Conservation (phyloP, 306 rosid genomes). For the barrel medic (Medicago truncatula) region MtrunA17r5.0-ANR NC_053043.1:30113001-30113500, state of each 20-base stretch:
- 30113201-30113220: background rate
- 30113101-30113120: conserved; percentile 14
- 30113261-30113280: background rate
- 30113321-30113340: background rate
- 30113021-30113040: background rate
- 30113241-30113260: background rate
- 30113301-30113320: background rate
- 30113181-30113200: background rate
- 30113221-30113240: conserved; percentile 5
- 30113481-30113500: background rate
- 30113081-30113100: background rate
- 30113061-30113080: background rate
- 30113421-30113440: background rate
- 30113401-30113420: conserved; percentile 19
- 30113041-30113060: background rate
- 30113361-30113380: conserved; percentile 2
- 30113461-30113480: background rate
- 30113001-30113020: conserved; percentile 6
- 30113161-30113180: background rate
- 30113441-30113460: conserved; percentile 5
- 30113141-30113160: conserved; percentile 12
- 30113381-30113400: conserved; percentile 5
- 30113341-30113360: background rate
- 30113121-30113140: background rate
- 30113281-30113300: background rate